Evolutionary conservation across 2,329 filamentous ascomycete genomes (phyloP).

Genomic region (Stagonosporopsis rhizophila): DNA sequence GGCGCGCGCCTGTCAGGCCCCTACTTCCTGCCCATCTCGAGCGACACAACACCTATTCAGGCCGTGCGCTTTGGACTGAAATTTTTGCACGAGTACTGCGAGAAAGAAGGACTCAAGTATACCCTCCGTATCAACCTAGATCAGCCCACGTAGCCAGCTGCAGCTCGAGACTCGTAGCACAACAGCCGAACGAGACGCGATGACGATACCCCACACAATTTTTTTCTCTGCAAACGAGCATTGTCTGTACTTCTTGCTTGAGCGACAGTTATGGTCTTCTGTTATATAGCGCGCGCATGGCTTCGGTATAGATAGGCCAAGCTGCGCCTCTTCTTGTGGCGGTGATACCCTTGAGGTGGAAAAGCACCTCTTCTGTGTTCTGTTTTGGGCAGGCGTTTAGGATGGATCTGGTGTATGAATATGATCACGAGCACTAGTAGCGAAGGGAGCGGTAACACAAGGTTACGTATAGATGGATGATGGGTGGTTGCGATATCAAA

Average conservation of each 20-base stretch:
- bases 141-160: slow-evolving; percentile 27
- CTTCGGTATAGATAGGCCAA: slow-evolving; percentile 3
- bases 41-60: slow-evolving; percentile 52
- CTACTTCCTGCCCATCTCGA: slow-evolving; percentile 51
- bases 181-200: neutral
- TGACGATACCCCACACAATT: neutral
- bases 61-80: slow-evolving; percentile 54
- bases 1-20: slow-evolving; percentile 45
- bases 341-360: slow-evolving; percentile 19
- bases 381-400: slow-evolving; percentile 3
- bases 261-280: slow-evolving; percentile 6
- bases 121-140: slow-evolving; percentile 38
- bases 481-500: neutral
- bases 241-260: slow-evolving; percentile 6
- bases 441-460: neutral
- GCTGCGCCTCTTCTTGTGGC: slow-evolving; percentile 10
- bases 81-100: slow-evolving; percentile 54
- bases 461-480: neutral
- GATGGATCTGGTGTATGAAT: neutral
- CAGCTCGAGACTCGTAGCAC: no score
- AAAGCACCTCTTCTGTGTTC: slow-evolving; percentile 9
- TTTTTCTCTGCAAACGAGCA: neutral
- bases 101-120: slow-evolving; percentile 40
- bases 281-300: slow-evolving; percentile 11
- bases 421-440: neutral